Percentiles rank a stretch among this genome's conserved stretches.
phyloP scores from a whole-genome alignment of 495 filamentous ascomycete genomes.

The Podospora sp. region DNA sequence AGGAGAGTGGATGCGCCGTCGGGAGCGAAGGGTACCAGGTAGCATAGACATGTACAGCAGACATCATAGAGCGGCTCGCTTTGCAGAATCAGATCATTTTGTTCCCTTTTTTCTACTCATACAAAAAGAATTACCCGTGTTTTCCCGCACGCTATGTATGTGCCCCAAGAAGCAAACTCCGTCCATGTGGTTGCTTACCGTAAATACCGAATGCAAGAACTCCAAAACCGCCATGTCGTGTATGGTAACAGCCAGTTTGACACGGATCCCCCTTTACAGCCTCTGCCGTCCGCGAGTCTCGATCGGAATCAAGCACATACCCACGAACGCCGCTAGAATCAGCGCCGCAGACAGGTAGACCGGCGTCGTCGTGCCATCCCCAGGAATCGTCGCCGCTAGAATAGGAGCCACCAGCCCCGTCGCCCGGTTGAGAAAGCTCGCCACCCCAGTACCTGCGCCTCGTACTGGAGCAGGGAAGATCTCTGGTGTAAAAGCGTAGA shows the following conservation, averaged over 20 bases:
- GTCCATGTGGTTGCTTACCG: neutral
- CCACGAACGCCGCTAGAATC: conserved; percentile 66
- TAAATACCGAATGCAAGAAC: neutral
- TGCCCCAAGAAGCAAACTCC: neutral
- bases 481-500: conserved; percentile 85
- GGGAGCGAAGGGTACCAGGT: conserved; percentile 57
- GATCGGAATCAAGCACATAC: conserved; percentile 68
- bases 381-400: conserved; percentile 69
- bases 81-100: neutral
- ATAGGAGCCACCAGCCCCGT: conserved; percentile 77
- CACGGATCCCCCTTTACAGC: conserved; percentile 45
- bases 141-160: neutral
- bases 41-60: neutral
- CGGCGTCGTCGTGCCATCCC: conserved; percentile 66
- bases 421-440: conserved; percentile 71
- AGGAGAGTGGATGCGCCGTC: conserved; percentile 58
- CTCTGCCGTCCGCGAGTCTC: conserved; percentile 73
- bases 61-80: neutral
- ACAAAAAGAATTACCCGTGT: conserved; percentile 2
- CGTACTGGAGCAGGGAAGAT: conserved; percentile 79
- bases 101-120: neutral
- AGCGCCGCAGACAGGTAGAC: conserved; percentile 73
- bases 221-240: neutral
- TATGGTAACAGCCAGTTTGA: neutral
- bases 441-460: conserved; percentile 77